Base-by-base conservation (phyloP, 2,329 filamentous ascomycete species). In the Westerdykella aurantiaca region DNA sequence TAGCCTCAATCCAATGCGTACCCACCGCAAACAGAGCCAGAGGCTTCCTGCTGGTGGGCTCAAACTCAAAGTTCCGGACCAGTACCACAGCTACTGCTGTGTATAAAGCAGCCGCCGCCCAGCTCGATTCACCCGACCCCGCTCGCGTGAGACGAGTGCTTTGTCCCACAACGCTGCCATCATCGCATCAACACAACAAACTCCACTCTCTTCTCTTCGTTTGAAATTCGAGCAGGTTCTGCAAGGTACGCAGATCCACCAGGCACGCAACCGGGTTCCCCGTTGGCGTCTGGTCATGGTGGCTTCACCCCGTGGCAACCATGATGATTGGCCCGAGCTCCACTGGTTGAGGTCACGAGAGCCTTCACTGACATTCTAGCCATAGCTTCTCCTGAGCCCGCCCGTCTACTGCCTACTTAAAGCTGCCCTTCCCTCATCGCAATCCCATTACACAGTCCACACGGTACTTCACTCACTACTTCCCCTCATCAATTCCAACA, bases 291-390 rank as follows among this genome's bases (percentile, higher is more conserved):
- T 52, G 46, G 41, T 41, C 49, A 44, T 42, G 22, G 45, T 50
- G 44, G 44, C 37, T 43, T 42, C 42, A 54, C 39, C 29, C 43
- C 37, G 33, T 35, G 33, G 33, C 42, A 45, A 34, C 14, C 43
- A 13, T 11, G 25, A 54, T 57, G 40, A 56, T 53, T 57, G 55
- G 59, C 46, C 59, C 52, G 52, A 59, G 61, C 59, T 59, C 43
- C 42, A 29, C 25, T 10, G 25, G 9, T 29, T 29, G 25, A 29
- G 43, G 42, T 61, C 61, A 59, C 63, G 63, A 58, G 62, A 67
- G 57, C 55, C 43, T 45, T 50, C 45, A 58, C 57, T 58, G 60
- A 64, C 53, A 54, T 49, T 53, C 23, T 42, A 25, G 39, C 7
- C 40, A 37, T 22, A 43, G 43, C 40, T 41, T 53, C 14, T 38